These are phyloP conservation scores for Isatis tinctoria DNA, from an alignment of 345 rosid species.

Conservation along the genomic window DNA sequence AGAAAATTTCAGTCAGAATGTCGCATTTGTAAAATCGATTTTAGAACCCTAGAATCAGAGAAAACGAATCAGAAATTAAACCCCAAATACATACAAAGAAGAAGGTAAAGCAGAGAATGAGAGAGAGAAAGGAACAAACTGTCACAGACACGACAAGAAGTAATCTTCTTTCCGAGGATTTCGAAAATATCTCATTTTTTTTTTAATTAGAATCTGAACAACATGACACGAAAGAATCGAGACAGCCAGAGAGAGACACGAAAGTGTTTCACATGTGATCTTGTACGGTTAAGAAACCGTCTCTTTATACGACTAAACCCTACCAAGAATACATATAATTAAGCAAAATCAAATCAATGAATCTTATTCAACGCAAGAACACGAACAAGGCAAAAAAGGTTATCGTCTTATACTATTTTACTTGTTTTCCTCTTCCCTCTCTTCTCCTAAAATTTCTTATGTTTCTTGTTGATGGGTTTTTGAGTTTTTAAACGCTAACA, in stretches of 20 bases:
- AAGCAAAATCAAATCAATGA: background rate
- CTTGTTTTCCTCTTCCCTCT: background rate
- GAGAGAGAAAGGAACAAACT: background rate
- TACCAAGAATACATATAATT: background rate
- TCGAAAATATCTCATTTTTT: background rate
- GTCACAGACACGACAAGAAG: conserved; percentile 26
- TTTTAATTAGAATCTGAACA: background rate
- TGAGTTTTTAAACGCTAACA: background rate
- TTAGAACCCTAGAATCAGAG: conserved; percentile 7
- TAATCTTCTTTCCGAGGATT: conserved; percentile 18
- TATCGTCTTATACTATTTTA: too few relatives aligned
- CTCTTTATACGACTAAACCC: background rate
- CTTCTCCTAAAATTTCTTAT: background rate
- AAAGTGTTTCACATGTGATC: background rate
- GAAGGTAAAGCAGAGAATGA: conserved; percentile 12
- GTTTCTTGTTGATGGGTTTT: conserved; percentile 4
- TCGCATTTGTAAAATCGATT: conserved; percentile 1
- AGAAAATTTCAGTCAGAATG: conserved; percentile 23
- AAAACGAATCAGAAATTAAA: background rate
- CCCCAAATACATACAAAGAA: background rate
- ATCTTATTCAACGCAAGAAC: background rate
- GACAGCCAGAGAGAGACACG: background rate
- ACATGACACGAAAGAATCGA: conserved; percentile 16
- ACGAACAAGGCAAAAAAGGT: background rate
- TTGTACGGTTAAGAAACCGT: conserved; percentile 23